These are phyloP conservation scores for Teratosphaeria gauchensis DNA, from an alignment of 2,329 filamentous ascomycete genomes.

Conservation along the genomic window DNA sequence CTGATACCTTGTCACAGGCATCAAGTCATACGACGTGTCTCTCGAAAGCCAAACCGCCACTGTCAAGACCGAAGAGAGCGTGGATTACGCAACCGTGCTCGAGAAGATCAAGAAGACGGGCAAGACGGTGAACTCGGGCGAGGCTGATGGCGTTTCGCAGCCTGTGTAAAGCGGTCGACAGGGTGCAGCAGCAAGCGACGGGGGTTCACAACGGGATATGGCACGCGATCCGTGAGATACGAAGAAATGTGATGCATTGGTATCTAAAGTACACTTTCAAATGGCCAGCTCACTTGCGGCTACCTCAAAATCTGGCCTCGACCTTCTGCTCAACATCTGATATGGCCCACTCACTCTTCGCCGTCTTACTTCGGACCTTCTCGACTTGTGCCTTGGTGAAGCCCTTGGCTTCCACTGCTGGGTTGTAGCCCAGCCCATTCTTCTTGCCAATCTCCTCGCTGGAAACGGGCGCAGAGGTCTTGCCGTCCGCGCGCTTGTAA, in stretches of 20 bases:
- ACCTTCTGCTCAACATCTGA: slow-evolving; percentile 66
- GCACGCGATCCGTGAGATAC: not conserved
- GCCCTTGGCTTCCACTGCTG: slow-evolving; percentile 77
- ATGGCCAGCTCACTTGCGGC: not conserved
- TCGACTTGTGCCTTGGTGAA: slow-evolving; percentile 71
- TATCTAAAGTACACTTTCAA: not conserved
- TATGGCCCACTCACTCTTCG: slow-evolving; percentile 61
- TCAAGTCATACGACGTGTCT: slow-evolving; percentile 77
- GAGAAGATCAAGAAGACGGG: slow-evolving; percentile 90
- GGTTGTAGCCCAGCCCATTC: slow-evolving; percentile 78
- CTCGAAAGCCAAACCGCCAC: slow-evolving; percentile 78
- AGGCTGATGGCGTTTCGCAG: slow-evolving; percentile 54
- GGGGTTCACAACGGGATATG: not conserved
- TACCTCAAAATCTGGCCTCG: slow-evolving; percentile 51
- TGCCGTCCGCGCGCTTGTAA: slow-evolving; percentile 74
- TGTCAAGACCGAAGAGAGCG: slow-evolving; percentile 57
- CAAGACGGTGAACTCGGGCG: slow-evolving; percentile 74
- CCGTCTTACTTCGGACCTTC: slow-evolving; percentile 59
- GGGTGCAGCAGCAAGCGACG: not conserved
- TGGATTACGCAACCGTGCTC: slow-evolving; percentile 73
- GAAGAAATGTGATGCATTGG: not conserved
- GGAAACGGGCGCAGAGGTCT: slow-evolving; percentile 49
- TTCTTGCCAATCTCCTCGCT: slow-evolving; percentile 54
- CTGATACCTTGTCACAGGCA: slow-evolving; percentile 44
- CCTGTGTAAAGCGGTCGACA: slow-evolving; percentile 1